Percentiles rank a stretch among this genome's conserved stretches.
Evolutionary conservation across 305 asterid species (phyloP).

Genomic region (Fraxinus sp.): DNA sequence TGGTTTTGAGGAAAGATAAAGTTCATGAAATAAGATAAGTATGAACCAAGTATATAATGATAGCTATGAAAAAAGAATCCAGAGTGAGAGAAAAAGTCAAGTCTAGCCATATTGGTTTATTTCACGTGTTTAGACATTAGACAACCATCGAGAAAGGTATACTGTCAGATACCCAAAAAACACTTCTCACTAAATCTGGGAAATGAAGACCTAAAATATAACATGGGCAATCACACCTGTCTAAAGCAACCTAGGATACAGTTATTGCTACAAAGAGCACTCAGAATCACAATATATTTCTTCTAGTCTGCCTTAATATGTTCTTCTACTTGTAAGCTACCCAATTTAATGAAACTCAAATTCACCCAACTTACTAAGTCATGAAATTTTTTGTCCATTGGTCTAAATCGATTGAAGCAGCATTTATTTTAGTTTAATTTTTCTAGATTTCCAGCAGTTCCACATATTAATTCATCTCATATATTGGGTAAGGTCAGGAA

Average conservation of each 20-base stretch:
- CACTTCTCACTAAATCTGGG: conserved; percentile 9
- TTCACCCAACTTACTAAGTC: conserved; percentile 9
- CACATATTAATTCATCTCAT: conserved; percentile 9
- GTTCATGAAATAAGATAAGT: not conserved
- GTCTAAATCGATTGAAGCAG: conserved; percentile 8
- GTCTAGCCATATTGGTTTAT: not conserved
- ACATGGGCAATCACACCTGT: not conserved
- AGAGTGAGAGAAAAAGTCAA: conserved; percentile 5
- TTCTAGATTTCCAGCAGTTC: not conserved
- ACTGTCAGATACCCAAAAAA: conserved; percentile 2
- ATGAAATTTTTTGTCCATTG: not conserved
- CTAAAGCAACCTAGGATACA: conserved; percentile 12
- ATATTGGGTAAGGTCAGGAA: conserved; percentile 4
- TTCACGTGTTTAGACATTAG: not conserved
- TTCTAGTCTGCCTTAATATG: conserved; percentile 9
- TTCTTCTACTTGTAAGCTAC: not conserved
- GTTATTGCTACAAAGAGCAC: not conserved
- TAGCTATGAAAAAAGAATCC: conserved; percentile 11
- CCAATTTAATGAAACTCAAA: conserved; percentile 5
- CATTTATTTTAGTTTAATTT: not conserved
- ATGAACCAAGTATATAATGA: conserved; percentile 9
- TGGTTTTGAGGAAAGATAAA: conserved; percentile 24
- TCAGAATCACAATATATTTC: not conserved
- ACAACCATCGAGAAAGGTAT: conserved; percentile 2
- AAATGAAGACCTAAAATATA: conserved; percentile 15